Evolutionary conservation across 148 eudicot species (phyloP).

Genomic region (Drosera capensis): DNA sequence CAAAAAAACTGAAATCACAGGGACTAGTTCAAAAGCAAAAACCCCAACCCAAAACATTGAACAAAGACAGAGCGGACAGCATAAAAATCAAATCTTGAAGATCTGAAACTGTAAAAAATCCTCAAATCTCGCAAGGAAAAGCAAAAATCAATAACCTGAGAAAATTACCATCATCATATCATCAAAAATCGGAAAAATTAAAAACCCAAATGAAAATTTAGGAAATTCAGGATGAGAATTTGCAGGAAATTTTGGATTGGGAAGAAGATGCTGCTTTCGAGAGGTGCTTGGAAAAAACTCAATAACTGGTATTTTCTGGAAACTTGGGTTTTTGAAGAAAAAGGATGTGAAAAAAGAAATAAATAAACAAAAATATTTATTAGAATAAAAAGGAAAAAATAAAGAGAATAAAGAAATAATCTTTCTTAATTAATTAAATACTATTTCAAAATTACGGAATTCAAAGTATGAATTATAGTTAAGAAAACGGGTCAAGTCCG

Average conservation of each 20-base stretch:
- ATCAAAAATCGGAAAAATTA: constrained; percentile 11
- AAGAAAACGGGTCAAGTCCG: constrained; percentile 94
- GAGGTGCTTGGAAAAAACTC: constrained; percentile 24
- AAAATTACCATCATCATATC: constrained; percentile 5
- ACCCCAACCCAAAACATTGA: constrained; percentile 9
- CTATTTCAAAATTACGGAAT: constrained; percentile 37
- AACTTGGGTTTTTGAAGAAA: constrained; percentile 50
- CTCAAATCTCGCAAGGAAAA: constrained; percentile 1
- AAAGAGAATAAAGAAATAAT: constrained; percentile 29
- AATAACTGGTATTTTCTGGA: constrained; percentile 25
- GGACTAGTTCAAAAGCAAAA: neutral
- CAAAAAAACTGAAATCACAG: constrained; percentile 10
- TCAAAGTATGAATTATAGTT: constrained; percentile 75
- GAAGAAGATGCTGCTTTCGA: constrained; percentile 12
- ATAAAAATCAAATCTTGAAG: constrained; percentile 16
- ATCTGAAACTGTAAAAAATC: constrained; percentile 15
- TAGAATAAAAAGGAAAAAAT: constrained; percentile 22
- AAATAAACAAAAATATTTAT: constrained; percentile 13
- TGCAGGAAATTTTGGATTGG: constrained; percentile 17
- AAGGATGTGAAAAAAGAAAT: constrained; percentile 31
- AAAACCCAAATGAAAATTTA: constrained; percentile 8
- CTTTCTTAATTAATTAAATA: constrained; percentile 35
- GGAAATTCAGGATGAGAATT: constrained; percentile 8
- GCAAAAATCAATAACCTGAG: constrained; percentile 11
- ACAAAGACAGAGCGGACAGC: constrained; percentile 3